Percentiles rank a stretch among this genome's conserved stretches.
Conservation (phyloP, 2,329 filamentous ascomycete genomes). For the Hypocrella siamensis region DNA sequence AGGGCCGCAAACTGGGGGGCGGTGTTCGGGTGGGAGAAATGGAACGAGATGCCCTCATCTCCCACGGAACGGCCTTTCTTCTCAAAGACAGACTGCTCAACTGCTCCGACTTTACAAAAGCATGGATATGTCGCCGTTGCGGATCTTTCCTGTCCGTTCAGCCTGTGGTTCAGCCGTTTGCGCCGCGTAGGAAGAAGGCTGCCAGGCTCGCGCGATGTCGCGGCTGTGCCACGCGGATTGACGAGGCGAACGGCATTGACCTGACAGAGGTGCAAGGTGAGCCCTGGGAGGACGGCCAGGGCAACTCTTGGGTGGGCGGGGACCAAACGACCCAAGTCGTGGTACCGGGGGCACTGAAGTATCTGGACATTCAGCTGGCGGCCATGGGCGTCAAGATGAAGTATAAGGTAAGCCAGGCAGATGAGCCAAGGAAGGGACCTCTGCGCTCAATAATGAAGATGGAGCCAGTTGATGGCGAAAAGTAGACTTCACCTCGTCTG, state of each 20-base stretch:
- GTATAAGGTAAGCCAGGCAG: constrained; percentile 52
- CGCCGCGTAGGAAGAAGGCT: constrained; percentile 45
- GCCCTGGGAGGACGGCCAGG: constrained; percentile 86
- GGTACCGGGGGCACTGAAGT: constrained; percentile 83
- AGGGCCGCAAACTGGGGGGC: constrained; percentile 88
- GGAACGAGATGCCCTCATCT: constrained; percentile 90
- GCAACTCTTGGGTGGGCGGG: constrained; percentile 71
- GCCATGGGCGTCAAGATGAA: constrained; percentile 95
- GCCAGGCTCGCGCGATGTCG: constrained; percentile 63
- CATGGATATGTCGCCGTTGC: constrained; percentile 80
- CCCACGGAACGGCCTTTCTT: constrained; percentile 88
- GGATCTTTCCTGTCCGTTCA: constrained; percentile 84
- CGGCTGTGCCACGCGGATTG: constrained; percentile 51
- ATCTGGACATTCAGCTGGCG: constrained; percentile 84
- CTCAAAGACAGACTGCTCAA: constrained; percentile 93
- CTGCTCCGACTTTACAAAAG: constrained; percentile 82
- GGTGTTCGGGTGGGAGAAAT: constrained; percentile 99
- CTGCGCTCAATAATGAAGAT: too few species aligned
- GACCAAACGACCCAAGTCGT: constrained; percentile 84
- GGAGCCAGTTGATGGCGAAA: too few species aligned
- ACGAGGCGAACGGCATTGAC: constrained; percentile 41
- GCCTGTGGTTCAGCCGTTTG: constrained; percentile 53
- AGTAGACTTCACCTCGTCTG: too few species aligned
- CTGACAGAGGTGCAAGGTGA: constrained; percentile 46
- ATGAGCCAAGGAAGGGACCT: constrained; percentile 41